A percentile compares a stretch with the other conserved stretches of the same genome.
Evolutionary conservation across 192 early-diverging fungal genomes (phyloP).

Genomic region (Powellomyces hirtus): DNA sequence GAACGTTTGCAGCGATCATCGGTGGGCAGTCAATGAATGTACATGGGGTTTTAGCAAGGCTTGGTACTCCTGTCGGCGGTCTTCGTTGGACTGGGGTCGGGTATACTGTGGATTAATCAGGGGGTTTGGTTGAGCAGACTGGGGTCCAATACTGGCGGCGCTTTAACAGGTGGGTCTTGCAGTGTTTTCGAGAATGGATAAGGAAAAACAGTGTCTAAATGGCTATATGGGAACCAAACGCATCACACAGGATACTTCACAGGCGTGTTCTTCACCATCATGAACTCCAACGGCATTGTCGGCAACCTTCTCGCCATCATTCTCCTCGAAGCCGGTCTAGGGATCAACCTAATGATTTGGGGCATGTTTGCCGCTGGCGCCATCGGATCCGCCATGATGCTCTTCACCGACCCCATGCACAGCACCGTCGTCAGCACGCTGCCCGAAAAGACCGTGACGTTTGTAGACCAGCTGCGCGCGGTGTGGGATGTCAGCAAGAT

Average conservation of each 20-base stretch:
- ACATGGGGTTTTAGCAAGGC: not conserved
- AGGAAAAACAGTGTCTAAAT: too few species aligned
- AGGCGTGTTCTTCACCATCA: slow-evolving; percentile 34
- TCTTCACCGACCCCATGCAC: slow-evolving; percentile 19
- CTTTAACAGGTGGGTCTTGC: slow-evolving; percentile 20
- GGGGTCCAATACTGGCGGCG: slow-evolving; percentile 3
- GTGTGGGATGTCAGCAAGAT: slow-evolving; percentile 18
- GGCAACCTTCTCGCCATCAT: slow-evolving; percentile 30
- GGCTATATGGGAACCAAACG: too few species aligned
- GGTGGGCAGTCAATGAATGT: not conserved
- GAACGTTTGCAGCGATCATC: not conserved
- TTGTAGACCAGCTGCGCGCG: not conserved
- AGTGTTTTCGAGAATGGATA: too few species aligned
- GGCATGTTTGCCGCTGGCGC: slow-evolving; percentile 16
- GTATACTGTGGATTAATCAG: slow-evolving; percentile 31
- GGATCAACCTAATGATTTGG: slow-evolving; percentile 23
- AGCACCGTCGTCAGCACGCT: not conserved
- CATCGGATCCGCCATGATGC: not conserved
- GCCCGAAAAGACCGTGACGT: not conserved
- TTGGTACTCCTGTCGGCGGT: slow-evolving; percentile 14
- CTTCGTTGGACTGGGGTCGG: slow-evolving; percentile 20
- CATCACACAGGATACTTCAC: slow-evolving; percentile 22
- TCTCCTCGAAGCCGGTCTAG: slow-evolving; percentile 19
- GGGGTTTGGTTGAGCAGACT: slow-evolving; percentile 25
- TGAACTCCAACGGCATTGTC: slow-evolving; percentile 25